These are phyloP conservation scores for Ramaria rubella DNA, from an alignment of 768 basidiomycete species.

Conservation along the genomic window DNA sequence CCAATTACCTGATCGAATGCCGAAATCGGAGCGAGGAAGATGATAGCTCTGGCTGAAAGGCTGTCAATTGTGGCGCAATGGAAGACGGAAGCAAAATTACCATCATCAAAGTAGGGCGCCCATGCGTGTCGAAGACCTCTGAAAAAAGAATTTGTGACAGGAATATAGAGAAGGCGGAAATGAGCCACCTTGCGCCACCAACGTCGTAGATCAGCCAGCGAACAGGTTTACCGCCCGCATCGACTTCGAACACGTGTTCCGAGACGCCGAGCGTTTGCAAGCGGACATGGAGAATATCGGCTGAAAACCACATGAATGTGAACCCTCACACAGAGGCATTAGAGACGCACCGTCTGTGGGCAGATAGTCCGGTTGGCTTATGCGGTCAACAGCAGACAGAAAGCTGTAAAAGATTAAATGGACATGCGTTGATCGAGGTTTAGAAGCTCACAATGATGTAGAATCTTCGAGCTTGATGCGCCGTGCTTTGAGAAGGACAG, in stretches of 20 bases:
- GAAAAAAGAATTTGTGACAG: constrained; percentile 8
- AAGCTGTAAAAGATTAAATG: constrained; percentile 55
- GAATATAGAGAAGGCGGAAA: constrained; percentile 8
- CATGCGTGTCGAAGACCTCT: constrained; percentile 52
- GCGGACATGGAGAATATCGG: constrained; percentile 72
- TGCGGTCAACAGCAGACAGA: constrained; percentile 55
- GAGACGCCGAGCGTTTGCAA: constrained; percentile 75
- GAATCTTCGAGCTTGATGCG: constrained; percentile 70
- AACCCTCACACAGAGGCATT: constrained; percentile 4
- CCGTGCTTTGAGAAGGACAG: constrained; percentile 45
- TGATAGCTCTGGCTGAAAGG: constrained; percentile 65
- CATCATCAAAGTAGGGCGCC: constrained; percentile 83
- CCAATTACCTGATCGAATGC: constrained; percentile 72
- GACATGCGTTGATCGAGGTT: constrained; percentile 9
- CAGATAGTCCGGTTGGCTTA: constrained; percentile 61
- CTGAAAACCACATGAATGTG: constrained; percentile 29
- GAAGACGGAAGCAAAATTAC: constrained; percentile 25
- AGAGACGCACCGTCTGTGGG: constrained; percentile 54
- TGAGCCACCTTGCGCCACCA: constrained; percentile 58
- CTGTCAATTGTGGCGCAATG: not conserved
- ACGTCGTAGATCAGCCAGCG: constrained; percentile 82
- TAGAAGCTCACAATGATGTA: constrained; percentile 55
- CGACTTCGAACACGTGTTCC: constrained; percentile 68
- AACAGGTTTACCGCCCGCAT: constrained; percentile 53
- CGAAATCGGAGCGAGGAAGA: constrained; percentile 81